Evolutionary conservation across 2,329 filamentous ascomycete genomes (phyloP), one percentile per base, ranked within the genome.

Genomic region (Myriangium duriaei): DNA sequence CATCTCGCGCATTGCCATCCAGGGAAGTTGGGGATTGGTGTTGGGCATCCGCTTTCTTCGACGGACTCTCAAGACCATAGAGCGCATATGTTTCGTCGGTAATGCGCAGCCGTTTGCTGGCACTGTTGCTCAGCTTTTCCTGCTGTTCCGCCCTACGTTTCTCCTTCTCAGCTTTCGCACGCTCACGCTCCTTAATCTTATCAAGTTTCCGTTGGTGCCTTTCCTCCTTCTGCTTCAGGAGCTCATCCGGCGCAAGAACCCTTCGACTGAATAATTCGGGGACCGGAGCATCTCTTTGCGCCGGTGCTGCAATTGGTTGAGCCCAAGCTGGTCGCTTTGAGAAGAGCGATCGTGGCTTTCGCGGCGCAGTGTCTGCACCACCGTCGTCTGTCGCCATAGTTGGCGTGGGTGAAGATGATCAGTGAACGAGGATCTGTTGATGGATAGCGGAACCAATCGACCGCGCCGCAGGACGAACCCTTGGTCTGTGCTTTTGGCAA

Each of bases 201-300:
- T 51, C 52, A 34, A 49, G 49, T 30, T 51, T 52, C 30, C 55
- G 52, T 19, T 48, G 45, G 17, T 50, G 54, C 39, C 29, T 24
- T 17, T 37, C 35, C 31, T 57, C 49, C 32, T 64, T 46, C 31
- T 61, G 55, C 21, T 59, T 55, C 11, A 64, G 51, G 34, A 61
- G 54, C 6, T 58, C 53, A 12, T 48, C 45, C 48, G 59, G 64
- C 6, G 48, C 48, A 14, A 56, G 51, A 35, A 51, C 55, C 2
- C 61, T 58, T 39, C 64, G 62, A 37, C 59, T 63, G 46, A 68
- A 68, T 17, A 67, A 55, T 46, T 60, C 54, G 12, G 39, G 35
- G 13, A 42, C 19, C 37, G 51, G 47, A 19, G 55, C 51, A 10
- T 45, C 13, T 17, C 29, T 37, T n/a, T 29, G 21, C 4, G 40